Evolutionary conservation across 768 basidiomycete genomes (phyloP).

Genomic region (Agrocybe praecox): DNA sequence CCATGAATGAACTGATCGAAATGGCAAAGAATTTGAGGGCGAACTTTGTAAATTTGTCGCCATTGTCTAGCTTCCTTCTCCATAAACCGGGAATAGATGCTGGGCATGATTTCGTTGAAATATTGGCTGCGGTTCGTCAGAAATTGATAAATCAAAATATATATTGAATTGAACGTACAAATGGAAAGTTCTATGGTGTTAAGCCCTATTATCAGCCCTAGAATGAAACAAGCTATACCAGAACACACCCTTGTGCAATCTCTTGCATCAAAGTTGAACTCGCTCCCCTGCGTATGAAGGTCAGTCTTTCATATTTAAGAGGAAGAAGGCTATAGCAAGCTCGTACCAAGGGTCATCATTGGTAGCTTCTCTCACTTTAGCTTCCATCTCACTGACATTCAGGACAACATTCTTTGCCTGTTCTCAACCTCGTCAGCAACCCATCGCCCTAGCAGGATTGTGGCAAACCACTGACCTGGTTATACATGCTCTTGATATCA

Average conservation of each 20-base stretch:
- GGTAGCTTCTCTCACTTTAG: constrained; percentile 94
- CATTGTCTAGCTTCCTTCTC: constrained; percentile 98
- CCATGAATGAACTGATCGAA: background rate
- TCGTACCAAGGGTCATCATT: constrained; percentile 97
- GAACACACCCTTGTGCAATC: constrained; percentile 86
- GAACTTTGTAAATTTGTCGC: constrained; percentile 98
- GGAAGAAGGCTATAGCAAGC: background rate
- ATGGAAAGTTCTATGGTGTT: constrained; percentile 80
- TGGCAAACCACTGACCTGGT: constrained; percentile 58
- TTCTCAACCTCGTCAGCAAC: constrained; percentile 19
- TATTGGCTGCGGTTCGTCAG: constrained; percentile 65
- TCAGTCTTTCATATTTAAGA: background rate
- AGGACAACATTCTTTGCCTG: constrained; percentile 96
- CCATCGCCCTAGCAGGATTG: background rate
- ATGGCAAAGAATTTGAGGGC: constrained; percentile 5
- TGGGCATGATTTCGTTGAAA: constrained; percentile 99
- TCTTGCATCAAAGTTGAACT: constrained; percentile 98
- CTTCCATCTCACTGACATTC: constrained; percentile 96
- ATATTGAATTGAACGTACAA: constrained; percentile 62
- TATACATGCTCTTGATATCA: constrained; percentile 94
- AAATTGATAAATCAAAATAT: constrained; percentile 1
- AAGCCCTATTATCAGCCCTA: background rate
- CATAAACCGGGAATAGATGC: constrained; percentile 93
- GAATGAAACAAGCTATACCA: background rate
- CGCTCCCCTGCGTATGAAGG: constrained; percentile 72